These are phyloP conservation scores for Rhynchosporium secalis DNA, from an alignment of 2,329 filamentous ascomycete species.

Conservation along the genomic window DNA sequence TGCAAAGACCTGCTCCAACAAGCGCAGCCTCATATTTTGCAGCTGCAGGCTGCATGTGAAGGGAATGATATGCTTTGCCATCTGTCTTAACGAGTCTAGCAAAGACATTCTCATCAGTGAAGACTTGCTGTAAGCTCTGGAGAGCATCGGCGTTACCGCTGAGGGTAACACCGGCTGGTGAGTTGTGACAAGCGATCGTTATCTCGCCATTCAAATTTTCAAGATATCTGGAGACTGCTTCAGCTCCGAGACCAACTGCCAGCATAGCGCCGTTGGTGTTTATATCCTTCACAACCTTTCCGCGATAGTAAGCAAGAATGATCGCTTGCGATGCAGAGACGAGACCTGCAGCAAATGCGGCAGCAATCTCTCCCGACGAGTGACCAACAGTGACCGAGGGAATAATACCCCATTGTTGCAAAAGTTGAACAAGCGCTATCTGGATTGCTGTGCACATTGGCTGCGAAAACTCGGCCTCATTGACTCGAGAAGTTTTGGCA, in stretches of 20 bases:
- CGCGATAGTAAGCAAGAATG: not conserved
- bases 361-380: constrained; percentile 6
- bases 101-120: not conserved
- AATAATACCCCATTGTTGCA: constrained; percentile 1
- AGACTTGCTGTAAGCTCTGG: not conserved
- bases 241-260: constrained; percentile 15
- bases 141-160: constrained; percentile 19
- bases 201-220: not conserved
- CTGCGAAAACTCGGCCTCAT: not conserved
- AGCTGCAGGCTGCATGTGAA: not conserved
- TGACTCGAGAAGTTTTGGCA: not conserved
- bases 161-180: constrained; percentile 26
- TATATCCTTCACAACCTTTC: not conserved
- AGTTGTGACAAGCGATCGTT: constrained; percentile 33
- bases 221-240: constrained; percentile 1
- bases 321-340: not conserved
- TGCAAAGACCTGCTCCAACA: not conserved
- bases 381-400: not conserved
- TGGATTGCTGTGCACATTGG: constrained; percentile 2
- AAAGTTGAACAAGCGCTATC: not conserved
- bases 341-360: not conserved
- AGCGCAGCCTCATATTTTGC: not conserved
- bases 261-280: constrained; percentile 19
- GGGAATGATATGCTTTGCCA: constrained; percentile 4
- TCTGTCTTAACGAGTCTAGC: not conserved